Percentiles rank a stretch among this genome's conserved stretches.
These are phyloP conservation scores for Entomortierella lignicola DNA, from an alignment of 192 early-diverging fungal species.

Conservation along the genomic window DNA sequence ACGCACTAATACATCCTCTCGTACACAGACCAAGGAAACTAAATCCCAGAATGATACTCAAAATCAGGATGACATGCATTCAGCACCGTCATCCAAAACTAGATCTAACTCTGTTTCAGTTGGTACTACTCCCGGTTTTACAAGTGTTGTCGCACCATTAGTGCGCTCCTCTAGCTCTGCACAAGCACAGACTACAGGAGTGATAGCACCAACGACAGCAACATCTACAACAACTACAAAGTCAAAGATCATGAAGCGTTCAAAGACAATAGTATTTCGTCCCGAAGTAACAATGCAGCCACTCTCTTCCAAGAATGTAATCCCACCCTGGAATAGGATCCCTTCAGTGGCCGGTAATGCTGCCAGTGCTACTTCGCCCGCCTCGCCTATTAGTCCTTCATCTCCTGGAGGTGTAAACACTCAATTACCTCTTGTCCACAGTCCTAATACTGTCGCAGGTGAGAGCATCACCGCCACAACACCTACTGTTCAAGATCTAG, in stretches of 20 bases:
- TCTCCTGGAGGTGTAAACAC: conserved; percentile 1
- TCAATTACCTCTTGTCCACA: not conserved
- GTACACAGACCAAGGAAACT: not conserved
- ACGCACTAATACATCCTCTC: conserved; percentile 13
- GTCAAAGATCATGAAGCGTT: conserved; percentile 38
- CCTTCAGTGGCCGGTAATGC: conserved; percentile 6
- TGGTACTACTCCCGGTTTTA: not conserved
- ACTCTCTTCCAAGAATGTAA: conserved; percentile 47
- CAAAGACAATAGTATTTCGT: conserved; percentile 44
- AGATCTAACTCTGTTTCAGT: not conserved
- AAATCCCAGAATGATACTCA: not conserved
- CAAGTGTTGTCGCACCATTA: not conserved
- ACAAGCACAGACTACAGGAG: not conserved
- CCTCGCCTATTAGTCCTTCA: conserved; percentile 27
- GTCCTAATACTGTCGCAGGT: not conserved
- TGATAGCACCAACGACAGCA: not conserved
- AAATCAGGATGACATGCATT: not conserved
- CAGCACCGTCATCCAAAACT: conserved; percentile 1
- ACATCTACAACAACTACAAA: not conserved
- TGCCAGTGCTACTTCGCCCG: not conserved
- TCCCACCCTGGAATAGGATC: conserved; percentile 50
- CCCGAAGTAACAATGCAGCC: conserved; percentile 48
- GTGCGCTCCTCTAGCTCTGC: not conserved
- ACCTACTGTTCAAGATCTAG: not conserved
- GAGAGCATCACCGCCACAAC: not conserved